Evolutionary conservation across 2,329 filamentous ascomycete species (phyloP).

Genomic region (Xylaria multiplex): DNA sequence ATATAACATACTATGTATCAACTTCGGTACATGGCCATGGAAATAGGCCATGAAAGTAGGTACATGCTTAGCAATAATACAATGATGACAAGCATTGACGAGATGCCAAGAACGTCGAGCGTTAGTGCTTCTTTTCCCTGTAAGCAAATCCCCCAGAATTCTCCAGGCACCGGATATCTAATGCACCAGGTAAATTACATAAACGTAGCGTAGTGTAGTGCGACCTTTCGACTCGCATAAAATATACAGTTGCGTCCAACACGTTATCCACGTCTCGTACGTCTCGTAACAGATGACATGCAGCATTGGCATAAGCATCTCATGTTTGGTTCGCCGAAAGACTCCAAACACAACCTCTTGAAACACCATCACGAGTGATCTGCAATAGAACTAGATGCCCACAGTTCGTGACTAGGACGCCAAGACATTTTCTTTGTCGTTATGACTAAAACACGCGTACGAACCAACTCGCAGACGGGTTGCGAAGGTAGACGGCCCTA

Average conservation of each 20-base stretch:
- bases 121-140: constrained; percentile 2
- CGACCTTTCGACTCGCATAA: background rate
- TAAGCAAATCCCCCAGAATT: background rate
- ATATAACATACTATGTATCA: background rate
- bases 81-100: constrained; percentile 5
- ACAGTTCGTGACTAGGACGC: constrained; percentile 28
- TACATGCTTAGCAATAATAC: constrained; percentile 3
- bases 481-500: constrained; percentile 16
- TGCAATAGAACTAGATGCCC: constrained; percentile 24
- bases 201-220: constrained; percentile 9
- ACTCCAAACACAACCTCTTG: constrained; percentile 21
- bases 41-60: background rate
- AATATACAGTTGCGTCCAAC: background rate
- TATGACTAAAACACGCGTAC: constrained; percentile 13
- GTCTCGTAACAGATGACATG: background rate
- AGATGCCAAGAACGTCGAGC: constrained; percentile 2
- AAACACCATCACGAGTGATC: constrained; percentile 27
- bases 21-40: background rate
- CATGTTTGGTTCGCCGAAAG: constrained; percentile 7
- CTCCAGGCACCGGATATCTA: constrained; percentile 7
- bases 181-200: constrained; percentile 8
- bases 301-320: constrained; percentile 15
- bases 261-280: background rate
- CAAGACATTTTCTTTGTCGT: constrained; percentile 20
- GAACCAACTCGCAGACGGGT: background rate